Conservation (phyloP, 208 protist genomes). For the Trypanosoma scelopori region DNA sequence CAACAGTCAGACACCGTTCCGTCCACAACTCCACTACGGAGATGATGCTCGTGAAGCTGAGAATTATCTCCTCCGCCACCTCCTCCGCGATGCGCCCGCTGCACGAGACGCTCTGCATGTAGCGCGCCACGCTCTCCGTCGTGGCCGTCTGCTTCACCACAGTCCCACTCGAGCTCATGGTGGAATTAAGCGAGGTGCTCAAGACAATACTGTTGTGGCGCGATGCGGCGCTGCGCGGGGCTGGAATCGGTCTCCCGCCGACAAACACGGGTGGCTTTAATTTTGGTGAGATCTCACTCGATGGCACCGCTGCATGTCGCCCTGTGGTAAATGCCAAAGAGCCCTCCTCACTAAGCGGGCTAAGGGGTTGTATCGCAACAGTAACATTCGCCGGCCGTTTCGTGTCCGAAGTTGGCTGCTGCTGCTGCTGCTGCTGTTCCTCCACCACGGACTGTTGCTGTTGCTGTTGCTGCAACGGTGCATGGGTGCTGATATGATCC, state of each 20-base stretch:
- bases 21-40: constrained; percentile 53
- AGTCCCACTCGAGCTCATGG: constrained; percentile 6
- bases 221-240: constrained; percentile 44
- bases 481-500: constrained; percentile 2
- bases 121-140: constrained; percentile 51
- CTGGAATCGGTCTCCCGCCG: constrained; percentile 43
- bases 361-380: constrained; percentile 1
- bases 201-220: constrained; percentile 13
- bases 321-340: constrained; percentile 3
- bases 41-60: constrained; percentile 44
- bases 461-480: constrained; percentile 7
- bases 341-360: constrained; percentile 13
- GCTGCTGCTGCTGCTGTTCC: constrained; percentile 10
- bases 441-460: constrained; percentile 9
- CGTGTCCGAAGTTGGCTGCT: not conserved
- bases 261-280: constrained; percentile 28
- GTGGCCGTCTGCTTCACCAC: constrained; percentile 25
- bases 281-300: constrained; percentile 16
- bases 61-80: constrained; percentile 40
- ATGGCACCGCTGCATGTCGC: not conserved
- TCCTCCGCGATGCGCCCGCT: constrained; percentile 25
- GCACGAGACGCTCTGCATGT: constrained; percentile 50
- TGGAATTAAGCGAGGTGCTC: constrained; percentile 30
- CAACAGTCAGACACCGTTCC: constrained; percentile 65
- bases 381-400: not conserved